These are phyloP conservation scores for Xylaria sp. DNA, from an alignment of 2,329 filamentous ascomycete species.

Conservation along the genomic window DNA sequence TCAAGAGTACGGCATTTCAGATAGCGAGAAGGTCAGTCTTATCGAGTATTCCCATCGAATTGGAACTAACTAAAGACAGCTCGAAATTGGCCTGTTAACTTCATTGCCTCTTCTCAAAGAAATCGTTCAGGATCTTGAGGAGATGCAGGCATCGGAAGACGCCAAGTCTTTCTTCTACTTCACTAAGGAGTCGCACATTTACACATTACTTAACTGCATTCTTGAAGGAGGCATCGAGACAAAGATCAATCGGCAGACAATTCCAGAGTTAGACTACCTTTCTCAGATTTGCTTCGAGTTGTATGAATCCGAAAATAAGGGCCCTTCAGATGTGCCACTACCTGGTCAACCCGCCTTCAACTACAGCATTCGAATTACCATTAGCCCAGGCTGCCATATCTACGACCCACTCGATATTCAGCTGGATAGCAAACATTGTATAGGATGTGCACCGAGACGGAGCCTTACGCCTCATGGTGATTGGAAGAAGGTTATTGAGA, in stretches of 20 bases:
- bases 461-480: conserved; percentile 90
- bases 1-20: conserved; percentile 95
- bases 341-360: conserved; percentile 76
- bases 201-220: conserved; percentile 96
- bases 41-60: not conserved
- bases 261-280: conserved; percentile 96
- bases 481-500: conserved; percentile 98
- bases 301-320: conserved; percentile 88
- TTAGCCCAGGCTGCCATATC: conserved; percentile 94
- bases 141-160: conserved; percentile 92
- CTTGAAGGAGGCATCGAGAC: conserved; percentile 95
- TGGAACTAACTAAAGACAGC: conserved; percentile 43
- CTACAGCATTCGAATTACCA: conserved; percentile 95
- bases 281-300: conserved; percentile 98
- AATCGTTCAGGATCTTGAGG: conserved; percentile 95
- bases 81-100: conserved; percentile 96
- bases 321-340: conserved; percentile 48
- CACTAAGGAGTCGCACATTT: conserved; percentile 98
- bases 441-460: conserved; percentile 88
- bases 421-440: conserved; percentile 94
- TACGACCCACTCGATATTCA: conserved; percentile 96
- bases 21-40: conserved; percentile 74
- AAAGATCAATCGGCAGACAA: conserved; percentile 93
- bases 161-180: conserved; percentile 99
- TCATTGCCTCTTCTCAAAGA: conserved; percentile 93